phyloP scores from a whole-genome alignment of 2,329 filamentous ascomycete species.

The Fusarium decemcellulare region DNA sequence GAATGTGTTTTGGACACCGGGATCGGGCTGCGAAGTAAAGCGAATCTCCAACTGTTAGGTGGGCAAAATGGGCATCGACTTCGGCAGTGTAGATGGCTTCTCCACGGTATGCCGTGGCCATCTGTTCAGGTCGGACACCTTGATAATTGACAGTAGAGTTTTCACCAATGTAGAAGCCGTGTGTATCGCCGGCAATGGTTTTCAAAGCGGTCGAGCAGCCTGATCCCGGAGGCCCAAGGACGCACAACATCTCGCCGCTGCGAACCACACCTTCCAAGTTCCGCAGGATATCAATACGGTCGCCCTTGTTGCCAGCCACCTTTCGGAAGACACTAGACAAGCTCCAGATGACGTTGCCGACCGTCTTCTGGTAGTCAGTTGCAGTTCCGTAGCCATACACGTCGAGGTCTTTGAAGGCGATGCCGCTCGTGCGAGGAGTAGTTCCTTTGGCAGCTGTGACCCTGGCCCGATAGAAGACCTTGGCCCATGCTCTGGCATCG shows the following conservation, averaged over 20 bases:
- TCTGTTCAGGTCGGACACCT: conserved; percentile 74
- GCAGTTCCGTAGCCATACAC: conserved; percentile 48
- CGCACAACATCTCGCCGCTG: conserved; percentile 79
- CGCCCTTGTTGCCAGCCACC: conserved; percentile 57
- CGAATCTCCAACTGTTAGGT: conserved; percentile 81
- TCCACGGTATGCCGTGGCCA: conserved; percentile 81
- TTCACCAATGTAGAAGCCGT: conserved; percentile 79
- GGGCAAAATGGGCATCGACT: conserved; percentile 83
- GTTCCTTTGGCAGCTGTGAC: conserved; percentile 35
- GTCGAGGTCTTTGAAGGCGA: conserved; percentile 45
- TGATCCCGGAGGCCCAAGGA: conserved; percentile 76
- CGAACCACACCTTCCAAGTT: conserved; percentile 75
- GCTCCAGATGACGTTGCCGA: conserved; percentile 44
- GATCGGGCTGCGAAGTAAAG: conserved; percentile 82
- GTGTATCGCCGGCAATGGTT: conserved; percentile 83
- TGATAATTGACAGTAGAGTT: conserved; percentile 81
- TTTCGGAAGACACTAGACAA: conserved; percentile 24
- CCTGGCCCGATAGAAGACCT: conserved; percentile 48
- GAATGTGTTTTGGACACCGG: conserved; percentile 71
- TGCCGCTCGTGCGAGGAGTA: conserved; percentile 45
- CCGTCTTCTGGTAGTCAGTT: conserved; percentile 48
- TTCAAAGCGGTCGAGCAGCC: conserved; percentile 87
- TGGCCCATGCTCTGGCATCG: conserved; percentile 60
- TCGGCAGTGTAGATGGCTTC: conserved; percentile 89
- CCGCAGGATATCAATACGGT: conserved; percentile 75